phyloP scores from a whole-genome alignment of 495 filamentous ascomycete genomes.

The Hypoxylon trugodes region DNA sequence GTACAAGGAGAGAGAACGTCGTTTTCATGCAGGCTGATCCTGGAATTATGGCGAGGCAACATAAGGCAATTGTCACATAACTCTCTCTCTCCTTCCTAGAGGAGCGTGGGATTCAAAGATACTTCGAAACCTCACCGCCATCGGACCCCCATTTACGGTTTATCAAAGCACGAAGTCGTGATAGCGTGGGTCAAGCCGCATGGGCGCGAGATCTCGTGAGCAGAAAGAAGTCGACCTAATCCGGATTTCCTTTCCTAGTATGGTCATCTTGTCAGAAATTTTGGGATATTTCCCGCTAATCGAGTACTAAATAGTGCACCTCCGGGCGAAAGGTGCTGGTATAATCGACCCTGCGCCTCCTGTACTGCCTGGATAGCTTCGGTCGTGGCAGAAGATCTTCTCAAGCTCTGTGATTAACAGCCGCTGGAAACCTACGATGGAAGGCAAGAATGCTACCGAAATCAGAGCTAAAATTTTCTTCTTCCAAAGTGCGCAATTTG shows the following conservation, averaged over 20 bases:
- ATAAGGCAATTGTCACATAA: slow-evolving; percentile 25
- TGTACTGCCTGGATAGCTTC: slow-evolving; percentile 16
- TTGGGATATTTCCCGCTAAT: neutral
- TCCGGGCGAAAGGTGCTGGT: slow-evolving; percentile 5
- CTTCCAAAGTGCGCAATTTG: slow-evolving; percentile 3
- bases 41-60: slow-evolving; percentile 10
- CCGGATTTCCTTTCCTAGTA: slow-evolving; percentile 8
- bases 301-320: neutral
- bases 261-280: slow-evolving; percentile 1
- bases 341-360: slow-evolving; percentile 17
- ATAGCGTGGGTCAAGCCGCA: slow-evolving; percentile 19
- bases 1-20: slow-evolving; percentile 4
- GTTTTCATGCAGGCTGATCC: slow-evolving; percentile 20
- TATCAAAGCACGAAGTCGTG: slow-evolving; percentile 9
- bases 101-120: slow-evolving; percentile 12
- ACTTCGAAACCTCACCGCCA: slow-evolving; percentile 25
- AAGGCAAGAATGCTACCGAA: slow-evolving; percentile 1
- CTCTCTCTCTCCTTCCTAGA: slow-evolving; percentile 1
- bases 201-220: slow-evolving; percentile 30
- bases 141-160: neutral
- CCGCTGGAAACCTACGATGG: neutral
- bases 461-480: neutral
- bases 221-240: neutral
- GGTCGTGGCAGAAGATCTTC: neutral
- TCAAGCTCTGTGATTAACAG: slow-evolving; percentile 1